A percentile compares a stretch with the other conserved stretches of the same genome.
phyloP scores from a whole-genome alignment of 768 basidiomycete genomes.

The Hericium erinaceus region DNA sequence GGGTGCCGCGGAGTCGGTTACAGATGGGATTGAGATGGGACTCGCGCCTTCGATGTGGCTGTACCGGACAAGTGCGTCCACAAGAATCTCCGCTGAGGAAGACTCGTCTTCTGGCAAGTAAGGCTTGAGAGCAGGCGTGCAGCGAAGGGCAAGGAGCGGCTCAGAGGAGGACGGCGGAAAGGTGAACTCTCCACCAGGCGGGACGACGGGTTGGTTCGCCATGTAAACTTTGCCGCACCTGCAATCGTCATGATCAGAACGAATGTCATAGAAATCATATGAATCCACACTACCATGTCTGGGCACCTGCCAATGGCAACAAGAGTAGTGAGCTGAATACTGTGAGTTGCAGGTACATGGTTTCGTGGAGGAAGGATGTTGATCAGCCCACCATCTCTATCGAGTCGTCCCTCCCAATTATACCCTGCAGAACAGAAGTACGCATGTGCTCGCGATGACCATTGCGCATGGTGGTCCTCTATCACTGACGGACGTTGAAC shows the following conservation, averaged over 20 bases:
- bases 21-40: slow-evolving; percentile 19
- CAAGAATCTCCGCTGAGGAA: slow-evolving; percentile 20
- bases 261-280: not conserved
- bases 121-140: slow-evolving; percentile 36
- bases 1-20: slow-evolving; percentile 1
- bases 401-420: no score
- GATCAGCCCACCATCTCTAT: no score
- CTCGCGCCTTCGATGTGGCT: slow-evolving; percentile 25
- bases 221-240: slow-evolving; percentile 46
- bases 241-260: not conserved
- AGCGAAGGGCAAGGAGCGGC: slow-evolving; percentile 37
- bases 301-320: not conserved
- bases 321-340: not conserved
- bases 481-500: no score
- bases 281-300: not conserved
- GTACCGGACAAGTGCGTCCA: slow-evolving; percentile 31
- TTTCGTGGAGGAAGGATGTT: no score
- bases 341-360: no score
- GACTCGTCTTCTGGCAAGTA: slow-evolving; percentile 33
- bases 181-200: slow-evolving; percentile 38
- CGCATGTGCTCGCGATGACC: no score
- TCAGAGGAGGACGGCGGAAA: slow-evolving; percentile 23
- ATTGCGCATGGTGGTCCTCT: no score
- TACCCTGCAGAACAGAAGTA: no score
- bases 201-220: slow-evolving; percentile 29